A percentile compares a stretch with the other conserved stretches of the same genome.
phyloP scores from a whole-genome alignment of 2,329 filamentous ascomycete genomes.

The Arachnopeziza araneosa region DNA sequence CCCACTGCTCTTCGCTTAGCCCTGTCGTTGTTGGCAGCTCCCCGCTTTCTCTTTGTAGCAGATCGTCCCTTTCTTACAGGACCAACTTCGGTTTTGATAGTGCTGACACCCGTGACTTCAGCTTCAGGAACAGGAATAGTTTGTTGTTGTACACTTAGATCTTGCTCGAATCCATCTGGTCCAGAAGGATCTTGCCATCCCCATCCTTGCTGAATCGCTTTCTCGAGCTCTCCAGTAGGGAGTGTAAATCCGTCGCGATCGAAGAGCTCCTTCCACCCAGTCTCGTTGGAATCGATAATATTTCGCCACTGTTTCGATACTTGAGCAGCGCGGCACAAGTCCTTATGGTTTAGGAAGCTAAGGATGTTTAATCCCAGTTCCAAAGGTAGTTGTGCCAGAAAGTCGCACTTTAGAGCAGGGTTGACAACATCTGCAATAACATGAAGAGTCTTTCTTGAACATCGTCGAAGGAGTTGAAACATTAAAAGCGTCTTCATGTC shows the following conservation, averaged over 20 bases:
- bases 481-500: slow-evolving; percentile 95
- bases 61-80: slow-evolving; percentile 21
- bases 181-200: slow-evolving; percentile 90
- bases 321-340: slow-evolving; percentile 83
- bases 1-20: slow-evolving; percentile 28
- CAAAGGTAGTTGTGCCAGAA: slow-evolving; percentile 73
- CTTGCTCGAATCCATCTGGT: slow-evolving; percentile 69
- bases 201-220: slow-evolving; percentile 88
- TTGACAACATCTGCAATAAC: slow-evolving; percentile 89
- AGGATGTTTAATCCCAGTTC: slow-evolving; percentile 87
- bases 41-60: slow-evolving; percentile 31
- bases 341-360: slow-evolving; percentile 76
- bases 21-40: slow-evolving; percentile 19
- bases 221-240: slow-evolving; percentile 74
- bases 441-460: slow-evolving; percentile 80
- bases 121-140: slow-evolving; percentile 37
- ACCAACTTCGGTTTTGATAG: slow-evolving; percentile 16
- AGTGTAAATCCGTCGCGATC: slow-evolving; percentile 77
- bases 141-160: slow-evolving; percentile 53
- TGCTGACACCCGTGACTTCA: slow-evolving; percentile 33
- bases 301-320: slow-evolving; percentile 93
- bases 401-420: slow-evolving; percentile 91
- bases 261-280: slow-evolving; percentile 89
- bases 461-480: slow-evolving; percentile 88
- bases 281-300: slow-evolving; percentile 88